Base-by-base conservation (phyloP, 352 stramenopile genomes). In the Phytophthora citrophthora region DNA sequence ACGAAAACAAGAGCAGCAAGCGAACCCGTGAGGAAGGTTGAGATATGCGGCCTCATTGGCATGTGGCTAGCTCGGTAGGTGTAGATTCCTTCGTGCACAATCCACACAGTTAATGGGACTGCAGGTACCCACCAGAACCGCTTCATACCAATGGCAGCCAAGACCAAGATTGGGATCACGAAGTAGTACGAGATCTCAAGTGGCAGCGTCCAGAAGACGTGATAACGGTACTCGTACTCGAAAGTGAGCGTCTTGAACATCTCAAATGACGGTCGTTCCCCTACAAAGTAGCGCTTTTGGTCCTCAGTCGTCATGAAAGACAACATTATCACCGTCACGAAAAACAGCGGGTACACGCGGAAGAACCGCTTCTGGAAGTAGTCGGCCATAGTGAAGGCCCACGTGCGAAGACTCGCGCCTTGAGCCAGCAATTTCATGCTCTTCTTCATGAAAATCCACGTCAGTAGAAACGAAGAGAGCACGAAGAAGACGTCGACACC, bases 271-370 rank as follows among this genome's bases (percentile, higher is more conserved):
- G 43, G 16, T 59, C 51, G 27, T 8, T 52, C 20, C 11, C 41
- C 50, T 41, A 61, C 20, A 16, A 76, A 81, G 31, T 81, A 81
- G 10, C n/a, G 64, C 1, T 58, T 52, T 45, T 77, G 41, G 38
- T 65, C 47, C 13, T 67, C 53, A 23, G 46, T 34, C n/a, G 65
- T 64, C n/a, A 84, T 40, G 5, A 71, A n/a, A 13, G 51, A 68
- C 11, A 83, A 38, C 7, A 78, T 34, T 24, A 74, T 45, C 7
- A 74, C 76, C 13, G 68, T 56, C 24, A 72, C 69, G n/a, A 59
- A 55, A 32, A 88, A 88, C 1, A 88, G 63, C 51, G 79, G 76
- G 49, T 88, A 88, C 10, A 88, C 78, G 23, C 76, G 73, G 13
- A 84, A 72, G 47, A 88, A 81, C 0, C 76, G 76, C 38, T 82